phyloP scores from a whole-genome alignment of 768 basidiomycete species.

The Tulasnella sp. region DNA sequence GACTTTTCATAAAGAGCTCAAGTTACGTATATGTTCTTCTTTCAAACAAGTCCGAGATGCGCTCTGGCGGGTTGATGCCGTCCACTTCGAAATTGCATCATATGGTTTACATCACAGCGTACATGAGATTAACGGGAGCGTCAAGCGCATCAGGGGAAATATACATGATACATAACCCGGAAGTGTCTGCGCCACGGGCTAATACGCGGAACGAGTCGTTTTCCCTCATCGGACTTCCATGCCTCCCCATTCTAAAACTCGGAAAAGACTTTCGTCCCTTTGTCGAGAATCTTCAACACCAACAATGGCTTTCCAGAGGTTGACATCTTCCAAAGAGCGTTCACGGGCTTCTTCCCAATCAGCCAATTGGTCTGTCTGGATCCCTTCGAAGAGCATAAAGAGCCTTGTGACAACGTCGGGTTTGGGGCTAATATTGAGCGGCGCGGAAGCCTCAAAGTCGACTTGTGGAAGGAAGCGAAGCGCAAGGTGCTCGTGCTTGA shows the following conservation, averaged over 20 bases:
- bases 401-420: neutral
- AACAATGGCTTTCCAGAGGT: neutral
- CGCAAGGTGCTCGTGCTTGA: constrained; percentile 37
- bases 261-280: constrained; percentile 30
- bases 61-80: too few relatives aligned
- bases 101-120: too few relatives aligned
- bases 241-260: constrained; percentile 44
- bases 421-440: neutral
- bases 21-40: too few relatives aligned
- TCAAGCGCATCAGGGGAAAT: too few relatives aligned
- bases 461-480: constrained; percentile 42
- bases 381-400: neutral
- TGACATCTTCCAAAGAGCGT: too few relatives aligned
- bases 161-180: too few relatives aligned
- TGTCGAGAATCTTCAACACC: constrained; percentile 31
- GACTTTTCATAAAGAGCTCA: too few relatives aligned
- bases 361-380: neutral
- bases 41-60: too few relatives aligned
- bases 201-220: neutral
- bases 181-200: too few relatives aligned
- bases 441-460: constrained; percentile 37
- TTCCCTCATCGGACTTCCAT: constrained; percentile 34
- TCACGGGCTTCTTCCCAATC: neutral
- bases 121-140: too few relatives aligned
- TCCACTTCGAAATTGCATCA: too few relatives aligned